Percentiles rank a stretch among this genome's conserved stretches.
These are phyloP conservation scores for Colletotrichum sp. DNA, from an alignment of 2,329 filamentous ascomycete species.

Conservation along the genomic window DNA sequence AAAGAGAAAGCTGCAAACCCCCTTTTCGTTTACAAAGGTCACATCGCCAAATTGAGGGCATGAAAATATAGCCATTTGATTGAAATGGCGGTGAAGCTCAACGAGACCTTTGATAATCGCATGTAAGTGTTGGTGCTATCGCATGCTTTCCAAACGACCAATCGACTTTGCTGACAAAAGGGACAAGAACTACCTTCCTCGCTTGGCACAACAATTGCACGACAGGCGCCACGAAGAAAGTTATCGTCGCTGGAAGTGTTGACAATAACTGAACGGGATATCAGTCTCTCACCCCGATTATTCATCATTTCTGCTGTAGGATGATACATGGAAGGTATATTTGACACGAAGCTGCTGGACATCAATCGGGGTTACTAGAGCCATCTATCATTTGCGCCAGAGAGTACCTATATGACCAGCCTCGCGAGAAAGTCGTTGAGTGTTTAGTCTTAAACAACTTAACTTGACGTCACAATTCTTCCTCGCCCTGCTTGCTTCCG, in stretches of 20 bases:
- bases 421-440: no score
- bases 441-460: accelerated
- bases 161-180: not conserved
- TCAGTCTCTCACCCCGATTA: accelerated
- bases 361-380: not conserved
- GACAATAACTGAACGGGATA: accelerated
- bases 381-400: accelerated
- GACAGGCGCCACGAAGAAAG: not conserved
- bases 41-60: no score
- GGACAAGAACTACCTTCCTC: not conserved
- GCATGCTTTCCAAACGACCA: accelerated
- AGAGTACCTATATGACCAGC: no score
- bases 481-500: not conserved
- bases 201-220: accelerated
- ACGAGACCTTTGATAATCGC: not conserved
- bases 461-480: accelerated
- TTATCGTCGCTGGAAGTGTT: accelerated
- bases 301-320: accelerated
- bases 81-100: not conserved
- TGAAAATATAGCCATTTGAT: no score
- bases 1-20: no score
- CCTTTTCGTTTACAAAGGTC: no score
- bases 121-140: no score
- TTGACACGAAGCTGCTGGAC: accelerated
- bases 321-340: not conserved